phyloP scores from a whole-genome alignment of 208 protist genomes.

The Acanthamoeba sp. region DNA sequence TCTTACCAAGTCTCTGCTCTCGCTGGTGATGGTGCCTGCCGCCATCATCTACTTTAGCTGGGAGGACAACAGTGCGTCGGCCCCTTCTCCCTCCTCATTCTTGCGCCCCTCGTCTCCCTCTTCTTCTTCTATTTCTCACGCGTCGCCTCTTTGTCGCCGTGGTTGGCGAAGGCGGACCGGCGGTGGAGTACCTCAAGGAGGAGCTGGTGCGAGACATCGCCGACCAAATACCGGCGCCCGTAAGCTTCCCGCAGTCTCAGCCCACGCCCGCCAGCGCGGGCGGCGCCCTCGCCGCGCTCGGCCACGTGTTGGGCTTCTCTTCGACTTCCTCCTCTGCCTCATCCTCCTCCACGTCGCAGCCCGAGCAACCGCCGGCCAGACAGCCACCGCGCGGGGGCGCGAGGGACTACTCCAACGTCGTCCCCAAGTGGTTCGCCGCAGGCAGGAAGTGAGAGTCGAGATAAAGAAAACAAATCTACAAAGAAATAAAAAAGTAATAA shows the following conservation, averaged over 20 bases:
- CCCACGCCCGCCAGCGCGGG: background rate
- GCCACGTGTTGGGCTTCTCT: constrained; percentile 1
- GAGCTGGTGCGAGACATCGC: constrained; percentile 37
- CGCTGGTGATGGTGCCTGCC: constrained; percentile 44
- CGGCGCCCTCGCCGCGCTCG: background rate
- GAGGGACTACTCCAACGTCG: constrained; percentile 5
- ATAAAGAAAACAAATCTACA: background rate
- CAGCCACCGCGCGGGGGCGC: background rate
- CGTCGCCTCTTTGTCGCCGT: too few species aligned
- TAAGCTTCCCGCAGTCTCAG: constrained; percentile 56
- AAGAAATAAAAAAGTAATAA: too few species aligned
- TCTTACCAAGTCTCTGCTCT: constrained; percentile 16
- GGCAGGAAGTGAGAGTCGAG: background rate
- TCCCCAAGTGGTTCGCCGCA: constrained; percentile 18
- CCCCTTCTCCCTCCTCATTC: background rate
- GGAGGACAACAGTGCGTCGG: constrained; percentile 45
- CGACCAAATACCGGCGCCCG: background rate
- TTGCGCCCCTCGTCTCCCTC: background rate
- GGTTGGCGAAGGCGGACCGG: background rate
- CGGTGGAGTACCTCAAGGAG: constrained; percentile 52
- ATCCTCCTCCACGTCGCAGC: background rate
- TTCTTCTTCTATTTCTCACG: background rate
- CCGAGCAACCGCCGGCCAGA: background rate
- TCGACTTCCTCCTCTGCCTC: background rate
- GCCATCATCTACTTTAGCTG: constrained; percentile 57